A percentile compares a stretch with the other conserved stretches of the same genome.
These are phyloP conservation scores for Starmerella sp. DNA, from an alignment of 805 yeast genomes.

Conservation along the genomic window DNA sequence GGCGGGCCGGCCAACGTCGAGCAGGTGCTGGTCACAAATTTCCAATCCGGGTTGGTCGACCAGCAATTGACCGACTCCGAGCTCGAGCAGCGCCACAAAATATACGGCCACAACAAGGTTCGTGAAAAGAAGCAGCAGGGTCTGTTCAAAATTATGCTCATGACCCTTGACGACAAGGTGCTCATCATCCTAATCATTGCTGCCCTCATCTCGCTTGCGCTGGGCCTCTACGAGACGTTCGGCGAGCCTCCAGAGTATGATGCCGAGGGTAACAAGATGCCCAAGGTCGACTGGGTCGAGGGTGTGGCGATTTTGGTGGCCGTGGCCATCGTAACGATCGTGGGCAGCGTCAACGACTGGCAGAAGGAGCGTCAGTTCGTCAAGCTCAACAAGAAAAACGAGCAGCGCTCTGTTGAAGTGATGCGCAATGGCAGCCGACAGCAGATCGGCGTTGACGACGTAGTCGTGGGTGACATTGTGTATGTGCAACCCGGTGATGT, in stretches of 20 bases:
- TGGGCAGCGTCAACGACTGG: slow-evolving; percentile 92
- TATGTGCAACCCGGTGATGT: slow-evolving; percentile 87
- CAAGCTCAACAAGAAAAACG: slow-evolving; percentile 76
- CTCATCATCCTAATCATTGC: slow-evolving; percentile 73
- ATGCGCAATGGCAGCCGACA: slow-evolving; percentile 59
- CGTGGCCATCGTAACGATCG: slow-evolving; percentile 76
- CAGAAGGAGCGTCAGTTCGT: slow-evolving; percentile 93
- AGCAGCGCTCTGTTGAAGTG: slow-evolving; percentile 67
- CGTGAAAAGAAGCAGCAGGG: slow-evolving; percentile 66
- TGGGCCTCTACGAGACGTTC: slow-evolving; percentile 86
- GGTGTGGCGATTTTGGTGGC: slow-evolving; percentile 96
- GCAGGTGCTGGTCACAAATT: slow-evolving; percentile 26
- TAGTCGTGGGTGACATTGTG: slow-evolving; percentile 79
- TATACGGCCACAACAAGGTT: slow-evolving; percentile 57
- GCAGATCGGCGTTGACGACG: slow-evolving; percentile 57
- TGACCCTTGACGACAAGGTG: slow-evolving; percentile 85
- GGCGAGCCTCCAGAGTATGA: slow-evolving; percentile 73
- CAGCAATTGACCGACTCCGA: slow-evolving; percentile 21
- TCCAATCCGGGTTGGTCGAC: slow-evolving; percentile 26
- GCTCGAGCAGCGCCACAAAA: slow-evolving; percentile 31
- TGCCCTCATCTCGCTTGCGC: slow-evolving; percentile 76
- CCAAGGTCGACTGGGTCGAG: slow-evolving; percentile 95
- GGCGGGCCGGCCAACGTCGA: slow-evolving; percentile 32
- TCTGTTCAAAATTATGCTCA: slow-evolving; percentile 56
- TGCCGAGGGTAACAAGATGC: slow-evolving; percentile 61